These are phyloP conservation scores for Cicer pinnatifidum DNA, from an alignment of 306 rosid genomes.

Conservation along the genomic window DNA sequence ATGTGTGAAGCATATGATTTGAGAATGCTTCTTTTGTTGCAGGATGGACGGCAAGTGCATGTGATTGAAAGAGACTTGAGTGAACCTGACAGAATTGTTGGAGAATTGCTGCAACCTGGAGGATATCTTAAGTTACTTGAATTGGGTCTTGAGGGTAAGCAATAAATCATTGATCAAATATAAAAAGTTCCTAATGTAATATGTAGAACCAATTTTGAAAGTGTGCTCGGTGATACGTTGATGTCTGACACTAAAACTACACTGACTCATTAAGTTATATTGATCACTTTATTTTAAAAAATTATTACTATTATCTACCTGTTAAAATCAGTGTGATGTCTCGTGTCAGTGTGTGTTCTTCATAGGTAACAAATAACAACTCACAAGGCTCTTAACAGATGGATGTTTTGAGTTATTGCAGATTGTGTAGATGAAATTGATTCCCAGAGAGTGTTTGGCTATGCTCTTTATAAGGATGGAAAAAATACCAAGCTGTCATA, in stretches of 20 bases:
- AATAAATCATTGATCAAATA: conserved; percentile 17
- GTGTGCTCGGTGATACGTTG: too few species aligned
- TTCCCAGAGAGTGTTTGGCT: conserved; percentile 77
- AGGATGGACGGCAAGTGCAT: conserved; percentile 68
- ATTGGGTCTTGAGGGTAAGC: conserved; percentile 77
- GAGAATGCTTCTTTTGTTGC: conserved; percentile 22
- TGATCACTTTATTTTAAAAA: too few species aligned
- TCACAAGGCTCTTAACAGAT: conserved; percentile 9
- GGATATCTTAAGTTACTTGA: conserved; percentile 81
- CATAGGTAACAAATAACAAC: neutral
- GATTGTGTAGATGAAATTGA: conserved; percentile 80
- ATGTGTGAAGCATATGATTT: neutral
- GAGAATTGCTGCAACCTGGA: conserved; percentile 89
- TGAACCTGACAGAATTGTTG: conserved; percentile 88
- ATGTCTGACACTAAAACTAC: too few species aligned
- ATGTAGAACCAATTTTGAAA: too few species aligned
- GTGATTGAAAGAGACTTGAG: conserved; percentile 70
- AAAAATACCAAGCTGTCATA: conserved; percentile 53
- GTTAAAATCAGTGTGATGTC: too few species aligned
- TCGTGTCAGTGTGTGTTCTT: too few species aligned
- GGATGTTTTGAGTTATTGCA: conserved; percentile 45
- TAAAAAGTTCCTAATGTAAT: neutral
- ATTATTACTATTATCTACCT: too few species aligned
- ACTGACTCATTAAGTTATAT: too few species aligned
- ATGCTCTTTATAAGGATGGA: conserved; percentile 71